Evolutionary conservation across 345 rosid species (phyloP).

Genomic region (Erysimum cheiranthoides): DNA sequence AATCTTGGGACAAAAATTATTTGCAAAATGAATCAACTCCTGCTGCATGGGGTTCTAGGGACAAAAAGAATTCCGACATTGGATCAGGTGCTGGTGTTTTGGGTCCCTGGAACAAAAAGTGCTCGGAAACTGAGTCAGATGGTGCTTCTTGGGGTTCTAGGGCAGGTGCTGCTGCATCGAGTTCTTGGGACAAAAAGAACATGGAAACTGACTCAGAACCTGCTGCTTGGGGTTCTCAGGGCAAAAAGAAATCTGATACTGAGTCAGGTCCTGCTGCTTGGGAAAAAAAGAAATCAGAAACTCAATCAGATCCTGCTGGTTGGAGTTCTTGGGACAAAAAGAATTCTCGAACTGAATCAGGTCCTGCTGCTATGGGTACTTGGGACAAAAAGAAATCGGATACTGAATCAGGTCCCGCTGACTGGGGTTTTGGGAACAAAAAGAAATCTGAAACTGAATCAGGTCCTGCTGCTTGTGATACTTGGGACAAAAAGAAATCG

Average conservation of each 20-base stretch:
- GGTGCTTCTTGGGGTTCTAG: not conserved
- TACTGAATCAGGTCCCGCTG: conserved; percentile 24
- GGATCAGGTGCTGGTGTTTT: conserved; percentile 10
- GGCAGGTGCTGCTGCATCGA: conserved; percentile 9
- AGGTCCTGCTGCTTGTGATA: conserved; percentile 3
- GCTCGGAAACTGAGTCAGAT: not conserved
- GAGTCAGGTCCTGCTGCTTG: not conserved
- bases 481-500: too few species aligned
- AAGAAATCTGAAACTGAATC: not conserved
- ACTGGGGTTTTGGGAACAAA: conserved; percentile 39
- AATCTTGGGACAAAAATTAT: conserved; percentile 27
- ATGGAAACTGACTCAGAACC: conserved; percentile 22
- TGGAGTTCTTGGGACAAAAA: not conserved
- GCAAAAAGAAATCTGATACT: not conserved
- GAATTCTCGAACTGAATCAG: conserved; percentile 2
- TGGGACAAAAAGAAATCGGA: not conserved
- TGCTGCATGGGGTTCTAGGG: conserved; percentile 21
- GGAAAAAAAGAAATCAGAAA: conserved; percentile 20
- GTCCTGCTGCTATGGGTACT: not conserved
- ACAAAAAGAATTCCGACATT: not conserved
- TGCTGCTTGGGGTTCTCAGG: not conserved
- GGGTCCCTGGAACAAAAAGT: not conserved
- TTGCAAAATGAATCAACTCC: conserved; percentile 30
- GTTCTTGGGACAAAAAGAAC: not conserved
- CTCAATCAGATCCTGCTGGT: conserved; percentile 9